Base-by-base conservation (phyloP, 805 yeast species). In the Zygosaccharomyces pseudorouxii region DNA sequence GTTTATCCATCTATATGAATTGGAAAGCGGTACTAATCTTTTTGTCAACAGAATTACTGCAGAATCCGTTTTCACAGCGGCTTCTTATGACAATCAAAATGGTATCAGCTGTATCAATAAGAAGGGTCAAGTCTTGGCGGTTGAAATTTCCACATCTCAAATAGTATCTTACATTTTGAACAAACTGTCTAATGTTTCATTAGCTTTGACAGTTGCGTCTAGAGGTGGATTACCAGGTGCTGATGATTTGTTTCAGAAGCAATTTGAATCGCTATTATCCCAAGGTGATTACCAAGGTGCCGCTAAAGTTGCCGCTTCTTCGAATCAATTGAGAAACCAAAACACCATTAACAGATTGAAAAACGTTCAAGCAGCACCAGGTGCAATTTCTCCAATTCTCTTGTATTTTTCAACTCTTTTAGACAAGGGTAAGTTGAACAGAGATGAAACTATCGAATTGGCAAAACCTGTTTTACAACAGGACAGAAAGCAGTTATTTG, bases 171-270 rank as follows among this genome's bases (percentile, higher is more conserved):
- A 95, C 68, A 83, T 93, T 44, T 76, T 93, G 65, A 82, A 84
- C 61, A 89, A 87, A 66, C 77, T 93, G 53, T 82, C 92, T 46
- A 92, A 93, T 64, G 89, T 92, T 28, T 78, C 84, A 19, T 75
- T 93, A 60, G 99, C 97, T 3, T 75, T 93, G 52, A 76, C 89
- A 9, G 79, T 93, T 55, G 95, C 98, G 23, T 80, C 96, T 3
- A 86, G 98, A 69, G 97, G 97, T 63, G 96, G 96, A 1, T 80
- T 93, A 62, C 93, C 96, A 38, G 99, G 99, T 56, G 99, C 98
- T 42, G 99, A 93, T 67, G 83, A 82, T 61, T 76, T 93, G 54
- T 90, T 93, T 70, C 72, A 77, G 51, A 96, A 89, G 71, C 98
- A 92, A 71, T 93, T 93, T 72, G 95, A 89, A 63, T 82, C 82